Base-by-base conservation (phyloP, 2,329 filamentous ascomycete species). In the Cordyceps pruinosa region DNA sequence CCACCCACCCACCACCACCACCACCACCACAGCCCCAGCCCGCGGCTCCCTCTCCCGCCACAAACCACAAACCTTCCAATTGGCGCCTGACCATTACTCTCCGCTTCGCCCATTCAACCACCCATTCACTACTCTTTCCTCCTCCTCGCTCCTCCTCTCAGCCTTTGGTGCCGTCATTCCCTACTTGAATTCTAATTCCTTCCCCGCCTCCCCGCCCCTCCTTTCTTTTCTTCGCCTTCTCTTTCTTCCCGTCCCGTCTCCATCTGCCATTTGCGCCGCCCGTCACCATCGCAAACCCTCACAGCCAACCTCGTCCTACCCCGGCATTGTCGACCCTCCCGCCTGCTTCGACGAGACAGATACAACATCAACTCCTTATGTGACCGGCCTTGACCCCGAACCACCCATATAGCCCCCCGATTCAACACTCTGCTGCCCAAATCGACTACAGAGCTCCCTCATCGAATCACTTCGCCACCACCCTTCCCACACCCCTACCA, bases 41-140 rank as follows among this genome's bases (percentile, higher is more conserved):
- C 41, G 41, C 41, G 51, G 23, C 51, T 37, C 42, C 30, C 28
- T n/a, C 15, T 50, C 49, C 48, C 56, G 48, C 56, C 26, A 48
- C 28, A 9, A 47, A 46, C 26, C 25, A 42, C n/a, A 42, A 51
- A 46, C 65, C 66, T 68, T 68, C 67, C 67, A 69, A 69, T 69
- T 68, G 66, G 66, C 65, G 61, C 62, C 56, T 58, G 56, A 64
- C 62, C 57, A 69, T 69, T 69, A 67, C 64, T 61, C 13, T 53
- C 51, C 41, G 61, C 64, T 53, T 30, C 30, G 30, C 41, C 41
- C 37, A 53, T 28, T 32, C 28, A 21, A 44, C 37, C 39, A 55
- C 32, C n/a, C 42, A 41, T 21, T n/a, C 37, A 21, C 39, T 32
- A 37, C 59, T 17, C 34, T n/a, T 35, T 42, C 49, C 49, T 56